A percentile compares a stretch with the other conserved stretches of the same genome.
These are phyloP conservation scores for Penicillium ochrochloron DNA, from an alignment of 495 filamentous ascomycete species.

Conservation along the genomic window DNA sequence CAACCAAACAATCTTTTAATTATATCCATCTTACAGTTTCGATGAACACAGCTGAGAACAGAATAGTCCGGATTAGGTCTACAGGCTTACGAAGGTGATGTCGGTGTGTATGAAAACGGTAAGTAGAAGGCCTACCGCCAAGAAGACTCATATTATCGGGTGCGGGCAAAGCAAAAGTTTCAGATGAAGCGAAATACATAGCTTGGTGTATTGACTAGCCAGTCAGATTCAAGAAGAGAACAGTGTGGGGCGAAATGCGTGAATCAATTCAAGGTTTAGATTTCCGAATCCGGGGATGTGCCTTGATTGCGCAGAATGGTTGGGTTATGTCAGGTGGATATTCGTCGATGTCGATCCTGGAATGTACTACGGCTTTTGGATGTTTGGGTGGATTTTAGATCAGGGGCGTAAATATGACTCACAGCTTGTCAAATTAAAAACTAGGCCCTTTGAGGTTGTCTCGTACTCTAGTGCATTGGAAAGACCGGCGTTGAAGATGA, in stretches of 20 bases:
- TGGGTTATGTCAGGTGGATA: neutral
- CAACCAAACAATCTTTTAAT: neutral
- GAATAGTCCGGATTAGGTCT: neutral
- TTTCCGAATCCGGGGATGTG: conserved; percentile 19
- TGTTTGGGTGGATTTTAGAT: neutral
- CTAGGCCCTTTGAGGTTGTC: no score
- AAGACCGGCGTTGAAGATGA: no score
- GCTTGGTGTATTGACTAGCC: neutral
- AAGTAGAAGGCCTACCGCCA: neutral
- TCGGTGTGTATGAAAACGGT: conserved; percentile 24
- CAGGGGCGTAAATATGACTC: no score
- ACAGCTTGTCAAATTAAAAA: no score
- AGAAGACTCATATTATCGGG: neutral
- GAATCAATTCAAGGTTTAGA: neutral
- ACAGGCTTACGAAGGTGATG: conserved; percentile 2
- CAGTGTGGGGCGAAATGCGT: no score
- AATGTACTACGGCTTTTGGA: neutral
- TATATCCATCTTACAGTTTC: neutral
- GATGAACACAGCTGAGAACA: conserved; percentile 6
- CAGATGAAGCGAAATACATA: neutral
- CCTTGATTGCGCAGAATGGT: neutral
- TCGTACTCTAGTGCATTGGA: no score
- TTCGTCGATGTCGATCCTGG: neutral
- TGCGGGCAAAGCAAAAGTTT: neutral
- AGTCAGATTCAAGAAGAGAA: neutral